Conservation (phyloP, 1,139 yeast genomes). For the Schwanniomyces etchellsii region DNA sequence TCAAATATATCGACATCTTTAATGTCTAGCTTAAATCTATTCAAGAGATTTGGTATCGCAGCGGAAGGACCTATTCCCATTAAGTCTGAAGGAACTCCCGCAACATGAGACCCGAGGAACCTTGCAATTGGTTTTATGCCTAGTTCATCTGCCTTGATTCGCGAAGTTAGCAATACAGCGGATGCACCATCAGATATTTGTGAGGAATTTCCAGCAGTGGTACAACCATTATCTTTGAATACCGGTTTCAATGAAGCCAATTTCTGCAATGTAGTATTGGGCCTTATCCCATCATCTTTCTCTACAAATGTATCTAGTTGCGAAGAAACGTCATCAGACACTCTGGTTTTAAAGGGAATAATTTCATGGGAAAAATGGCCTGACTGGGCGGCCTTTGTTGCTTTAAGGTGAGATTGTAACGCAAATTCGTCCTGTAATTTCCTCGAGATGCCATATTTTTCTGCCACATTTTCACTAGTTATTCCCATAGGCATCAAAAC, state of each 20-base stretch:
- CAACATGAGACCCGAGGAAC: slow-evolving; percentile 30
- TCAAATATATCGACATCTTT: slow-evolving; percentile 33
- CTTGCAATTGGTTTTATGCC: slow-evolving; percentile 35
- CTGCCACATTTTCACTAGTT: slow-evolving; percentile 24
- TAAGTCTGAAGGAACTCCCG: slow-evolving; percentile 30
- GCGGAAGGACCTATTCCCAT: slow-evolving; percentile 40
- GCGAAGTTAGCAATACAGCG: slow-evolving; percentile 31
- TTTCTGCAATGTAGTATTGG: slow-evolving; percentile 21
- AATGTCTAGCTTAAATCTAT: slow-evolving; percentile 15
- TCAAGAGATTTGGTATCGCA: slow-evolving; percentile 29
- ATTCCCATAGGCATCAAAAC: slow-evolving; percentile 64
- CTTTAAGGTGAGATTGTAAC: slow-evolving; percentile 27
- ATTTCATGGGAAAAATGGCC: slow-evolving; percentile 35
- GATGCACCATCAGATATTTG: slow-evolving; percentile 41
- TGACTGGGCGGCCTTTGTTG: slow-evolving; percentile 25
- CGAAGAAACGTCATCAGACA: slow-evolving; percentile 14
- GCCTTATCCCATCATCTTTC: slow-evolving; percentile 30
- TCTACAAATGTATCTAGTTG: slow-evolving; percentile 7
- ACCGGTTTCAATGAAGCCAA: slow-evolving; percentile 27
- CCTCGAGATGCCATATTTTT: slow-evolving; percentile 54
- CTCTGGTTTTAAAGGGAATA: slow-evolving; percentile 27
- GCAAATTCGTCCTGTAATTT: slow-evolving; percentile 49
- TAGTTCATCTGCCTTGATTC: slow-evolving; percentile 27
- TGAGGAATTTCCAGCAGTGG: slow-evolving; percentile 39
- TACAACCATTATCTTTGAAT: slow-evolving; percentile 28